Percentiles rank a stretch among this genome's conserved stretches.
Evolutionary conservation across 257 asterid genomes (phyloP).

Genomic region (Rubia yunnanensis): DNA sequence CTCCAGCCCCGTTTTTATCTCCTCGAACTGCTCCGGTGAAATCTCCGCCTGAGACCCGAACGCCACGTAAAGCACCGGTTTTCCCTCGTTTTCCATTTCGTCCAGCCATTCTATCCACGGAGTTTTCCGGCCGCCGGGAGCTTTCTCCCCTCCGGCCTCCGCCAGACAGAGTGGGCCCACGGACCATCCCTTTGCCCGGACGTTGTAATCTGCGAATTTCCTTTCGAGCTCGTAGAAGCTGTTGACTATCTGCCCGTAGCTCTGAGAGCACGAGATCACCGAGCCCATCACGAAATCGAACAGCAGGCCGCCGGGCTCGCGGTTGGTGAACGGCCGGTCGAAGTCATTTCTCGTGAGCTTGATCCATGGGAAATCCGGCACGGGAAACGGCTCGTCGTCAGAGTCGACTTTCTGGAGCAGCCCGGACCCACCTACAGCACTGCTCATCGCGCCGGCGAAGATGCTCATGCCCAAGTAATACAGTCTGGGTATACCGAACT

Average conservation of each 20-base stretch:
- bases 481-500: slow-evolving; percentile 41
- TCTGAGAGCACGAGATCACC: background rate
- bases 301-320: slow-evolving; percentile 25
- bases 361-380: slow-evolving; percentile 39
- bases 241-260: slow-evolving; percentile 53
- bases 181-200: slow-evolving; percentile 20
- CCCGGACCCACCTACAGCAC: background rate
- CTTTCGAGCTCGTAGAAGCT: slow-evolving; percentile 52
- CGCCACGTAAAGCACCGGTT: slow-evolving; percentile 48
- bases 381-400: slow-evolving; percentile 28
- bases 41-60: slow-evolving; percentile 70
- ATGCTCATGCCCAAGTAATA: slow-evolving; percentile 35
- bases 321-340: slow-evolving; percentile 15
- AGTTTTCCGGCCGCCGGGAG: background rate
- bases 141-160: background rate
- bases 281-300: slow-evolving; percentile 23
- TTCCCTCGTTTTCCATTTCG: slow-evolving; percentile 17
- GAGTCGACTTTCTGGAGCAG: slow-evolving; percentile 19
- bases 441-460: slow-evolving; percentile 13
- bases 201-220: slow-evolving; percentile 12
- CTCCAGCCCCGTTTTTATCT: slow-evolving; percentile 44
- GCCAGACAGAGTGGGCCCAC: slow-evolving; percentile 59
- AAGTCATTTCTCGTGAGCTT: slow-evolving; percentile 46
- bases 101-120: slow-evolving; percentile 60
- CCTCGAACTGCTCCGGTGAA: slow-evolving; percentile 33